Evolutionary conservation across 352 stramenopile species (phyloP).

Genomic region (Hyaloperonospora brassicae): DNA sequence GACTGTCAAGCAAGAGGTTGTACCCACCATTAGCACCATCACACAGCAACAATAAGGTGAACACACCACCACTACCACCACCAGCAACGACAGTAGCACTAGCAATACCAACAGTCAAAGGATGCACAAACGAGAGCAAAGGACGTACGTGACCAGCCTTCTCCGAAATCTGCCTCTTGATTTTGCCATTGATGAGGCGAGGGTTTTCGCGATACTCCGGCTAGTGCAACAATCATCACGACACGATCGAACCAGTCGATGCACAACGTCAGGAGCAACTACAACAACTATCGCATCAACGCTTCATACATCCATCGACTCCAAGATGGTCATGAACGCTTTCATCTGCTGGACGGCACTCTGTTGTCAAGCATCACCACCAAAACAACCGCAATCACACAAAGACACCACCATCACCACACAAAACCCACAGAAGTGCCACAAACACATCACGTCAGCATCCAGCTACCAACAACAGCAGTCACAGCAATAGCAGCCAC

Average conservation of each 20-base stretch:
- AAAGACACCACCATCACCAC: too few relatives aligned
- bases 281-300: background rate
- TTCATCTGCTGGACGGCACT: conserved; percentile 83
- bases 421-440: too few relatives aligned
- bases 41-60: too few relatives aligned
- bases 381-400: too few relatives aligned
- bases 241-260: background rate
- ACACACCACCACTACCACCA: too few relatives aligned
- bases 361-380: conserved; percentile 17
- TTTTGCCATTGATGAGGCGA: conserved; percentile 74
- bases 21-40: background rate
- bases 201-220: conserved; percentile 62
- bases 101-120: background rate
- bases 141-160: conserved; percentile 69
- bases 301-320: conserved; percentile 51
- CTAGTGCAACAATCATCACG: conserved; percentile 13
- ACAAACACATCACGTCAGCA: too few relatives aligned
- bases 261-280: too few relatives aligned
- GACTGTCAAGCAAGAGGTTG: conserved; percentile 29
- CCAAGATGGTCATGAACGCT: conserved; percentile 68
- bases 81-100: too few relatives aligned
- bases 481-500: conserved; percentile 4
- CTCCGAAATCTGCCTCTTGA: conserved; percentile 75
- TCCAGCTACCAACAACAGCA: conserved; percentile 1
- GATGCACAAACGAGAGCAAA: background rate